Evolutionary conservation across 805 yeast genomes (phyloP).

Genomic region (Monosporozyma yasuniensis): DNA sequence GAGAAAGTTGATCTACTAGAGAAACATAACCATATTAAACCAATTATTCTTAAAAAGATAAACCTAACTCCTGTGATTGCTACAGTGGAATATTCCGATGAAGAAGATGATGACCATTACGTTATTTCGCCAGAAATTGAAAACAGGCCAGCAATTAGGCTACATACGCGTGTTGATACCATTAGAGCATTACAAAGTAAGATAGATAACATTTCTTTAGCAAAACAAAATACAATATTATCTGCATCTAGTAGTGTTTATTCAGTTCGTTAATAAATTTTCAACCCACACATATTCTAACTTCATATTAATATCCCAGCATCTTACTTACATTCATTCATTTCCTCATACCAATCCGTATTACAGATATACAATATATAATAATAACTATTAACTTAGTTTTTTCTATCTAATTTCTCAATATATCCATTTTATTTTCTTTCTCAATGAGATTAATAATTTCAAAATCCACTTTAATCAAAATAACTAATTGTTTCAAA

Average conservation of each 20-base stretch:
- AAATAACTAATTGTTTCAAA: not conserved
- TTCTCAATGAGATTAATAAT: not conserved
- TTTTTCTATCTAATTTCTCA: not conserved
- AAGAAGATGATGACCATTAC: slow-evolving; percentile 1
- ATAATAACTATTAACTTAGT: not conserved
- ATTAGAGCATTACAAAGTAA: not conserved
- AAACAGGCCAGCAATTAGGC: not conserved
- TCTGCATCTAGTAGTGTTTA: slow-evolving; percentile 2
- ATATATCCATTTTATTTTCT: too few relatives aligned
- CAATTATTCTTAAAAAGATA: not conserved
- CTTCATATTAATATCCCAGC: not conserved
- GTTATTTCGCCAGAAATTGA: not conserved
- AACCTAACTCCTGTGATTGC: slow-evolving; percentile 1
- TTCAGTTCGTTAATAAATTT: not conserved
- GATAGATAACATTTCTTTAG: not conserved
- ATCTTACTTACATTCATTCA: not conserved
- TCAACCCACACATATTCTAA: not conserved
- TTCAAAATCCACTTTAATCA: not conserved
- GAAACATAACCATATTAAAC: not conserved
- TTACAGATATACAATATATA: not conserved
- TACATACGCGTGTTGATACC: not conserved
- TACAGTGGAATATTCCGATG: slow-evolving; percentile 6
- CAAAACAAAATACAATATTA: not conserved
- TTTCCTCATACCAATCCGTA: too few relatives aligned
- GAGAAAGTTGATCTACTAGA: not conserved